These are phyloP conservation scores for Penicillium paxilli DNA, from an alignment of 495 filamentous ascomycete species.

Conservation along the genomic window DNA sequence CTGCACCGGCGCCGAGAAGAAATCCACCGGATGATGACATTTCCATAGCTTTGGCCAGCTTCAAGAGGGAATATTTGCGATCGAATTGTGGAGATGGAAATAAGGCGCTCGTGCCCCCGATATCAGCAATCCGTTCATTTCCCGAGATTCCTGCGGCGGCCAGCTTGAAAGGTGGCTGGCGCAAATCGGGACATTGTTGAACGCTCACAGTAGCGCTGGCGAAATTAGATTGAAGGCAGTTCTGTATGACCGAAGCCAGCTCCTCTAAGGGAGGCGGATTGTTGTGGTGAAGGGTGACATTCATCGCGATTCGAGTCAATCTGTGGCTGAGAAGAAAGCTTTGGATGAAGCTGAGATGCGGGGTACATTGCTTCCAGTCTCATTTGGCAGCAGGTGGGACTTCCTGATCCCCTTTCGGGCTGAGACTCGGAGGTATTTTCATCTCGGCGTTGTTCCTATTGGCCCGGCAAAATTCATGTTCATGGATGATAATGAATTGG, in stretches of 20 bases:
- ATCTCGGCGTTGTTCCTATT: no score
- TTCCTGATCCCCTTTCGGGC: no score
- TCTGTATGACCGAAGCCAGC: conserved; percentile 20
- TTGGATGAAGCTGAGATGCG: background rate
- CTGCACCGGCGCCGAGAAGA: conserved; percentile 37
- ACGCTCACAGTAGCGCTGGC: conserved; percentile 18
- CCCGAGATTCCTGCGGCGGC: conserved; percentile 36
- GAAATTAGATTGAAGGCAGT: conserved; percentile 29
- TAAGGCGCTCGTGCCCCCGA: conserved; percentile 38
- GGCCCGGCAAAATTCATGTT: no score
- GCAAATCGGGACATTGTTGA: conserved; percentile 36
- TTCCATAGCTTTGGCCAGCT: conserved; percentile 32
- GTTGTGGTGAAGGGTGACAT: conserved; percentile 10
- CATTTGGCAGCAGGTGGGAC: no score
- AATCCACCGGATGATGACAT: conserved; percentile 25
- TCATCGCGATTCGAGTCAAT: conserved; percentile 2
- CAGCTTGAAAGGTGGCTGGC: conserved; percentile 35
- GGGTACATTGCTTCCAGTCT: background rate
- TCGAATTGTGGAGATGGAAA: conserved; percentile 31
- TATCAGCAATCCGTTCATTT: conserved; percentile 34
- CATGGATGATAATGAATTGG: no score
- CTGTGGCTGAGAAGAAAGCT: background rate
- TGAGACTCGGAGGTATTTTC: no score
- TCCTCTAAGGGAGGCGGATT: conserved; percentile 30
- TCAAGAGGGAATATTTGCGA: conserved; percentile 29